phyloP scores from a whole-genome alignment of 768 basidiomycete genomes.

The Podaxis sp. region DNA sequence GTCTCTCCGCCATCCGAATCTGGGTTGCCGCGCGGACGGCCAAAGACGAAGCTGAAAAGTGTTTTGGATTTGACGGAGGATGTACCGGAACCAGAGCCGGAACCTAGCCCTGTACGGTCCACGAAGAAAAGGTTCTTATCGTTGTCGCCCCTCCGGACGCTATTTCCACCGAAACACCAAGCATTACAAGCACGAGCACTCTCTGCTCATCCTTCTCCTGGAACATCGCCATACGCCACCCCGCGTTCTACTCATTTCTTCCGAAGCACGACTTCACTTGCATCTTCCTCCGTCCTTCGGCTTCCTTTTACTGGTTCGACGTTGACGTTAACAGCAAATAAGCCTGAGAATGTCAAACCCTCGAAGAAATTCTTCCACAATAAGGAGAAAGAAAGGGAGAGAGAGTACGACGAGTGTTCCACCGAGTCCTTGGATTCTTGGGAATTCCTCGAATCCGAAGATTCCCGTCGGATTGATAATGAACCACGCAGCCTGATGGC shows the following conservation, averaged over 20 bases:
- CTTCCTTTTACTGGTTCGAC: constrained; percentile 21
- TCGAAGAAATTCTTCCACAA: constrained; percentile 39
- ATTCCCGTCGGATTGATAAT: constrained; percentile 15
- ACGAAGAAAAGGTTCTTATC: constrained; percentile 41
- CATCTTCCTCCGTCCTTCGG: constrained; percentile 37
- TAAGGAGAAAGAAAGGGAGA: constrained; percentile 32
- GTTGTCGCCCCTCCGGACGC: constrained; percentile 45
- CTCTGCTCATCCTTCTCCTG: constrained; percentile 41
- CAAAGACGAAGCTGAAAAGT: constrained; percentile 3
- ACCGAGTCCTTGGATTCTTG: constrained; percentile 33
- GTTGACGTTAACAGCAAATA: constrained; percentile 25
- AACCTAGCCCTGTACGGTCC: constrained; percentile 16
- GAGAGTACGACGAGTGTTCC: constrained; percentile 24
- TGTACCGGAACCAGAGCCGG: not conserved
- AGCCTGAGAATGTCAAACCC: constrained; percentile 30
- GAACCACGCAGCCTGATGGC: constrained; percentile 29
- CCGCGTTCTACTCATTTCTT: constrained; percentile 35
- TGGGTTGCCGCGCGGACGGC: not conserved
- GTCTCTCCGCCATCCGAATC: constrained; percentile 2
- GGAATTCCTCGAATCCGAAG: constrained; percentile 40
- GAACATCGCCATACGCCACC: constrained; percentile 39
- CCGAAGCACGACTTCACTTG: constrained; percentile 47
- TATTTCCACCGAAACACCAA: constrained; percentile 42
- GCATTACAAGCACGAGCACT: constrained; percentile 31
- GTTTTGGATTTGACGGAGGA: constrained; percentile 5